Percentiles rank a stretch among this genome's conserved stretches.
phyloP scores from a whole-genome alignment of 2,329 filamentous ascomycete species.

The Phyllosticta citribraziliensis region DNA sequence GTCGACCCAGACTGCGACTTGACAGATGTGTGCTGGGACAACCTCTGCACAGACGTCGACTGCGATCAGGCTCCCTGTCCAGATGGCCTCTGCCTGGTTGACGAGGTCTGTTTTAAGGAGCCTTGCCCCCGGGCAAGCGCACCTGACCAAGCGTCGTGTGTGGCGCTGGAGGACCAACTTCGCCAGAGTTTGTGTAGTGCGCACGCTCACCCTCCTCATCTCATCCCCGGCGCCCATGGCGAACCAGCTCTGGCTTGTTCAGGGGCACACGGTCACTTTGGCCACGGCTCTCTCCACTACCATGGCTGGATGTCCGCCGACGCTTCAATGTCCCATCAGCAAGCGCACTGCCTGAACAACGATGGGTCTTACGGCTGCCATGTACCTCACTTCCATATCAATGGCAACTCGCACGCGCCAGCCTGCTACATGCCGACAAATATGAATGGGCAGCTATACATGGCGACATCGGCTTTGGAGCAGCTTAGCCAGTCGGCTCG shows the following conservation, averaged over 20 bases:
- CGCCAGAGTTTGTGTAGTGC: neutral
- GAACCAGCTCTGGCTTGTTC: neutral
- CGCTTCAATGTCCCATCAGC: neutral
- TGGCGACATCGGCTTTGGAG: constrained; percentile 2
- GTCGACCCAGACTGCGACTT: constrained; percentile 28
- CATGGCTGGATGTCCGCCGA: neutral
- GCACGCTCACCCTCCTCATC: neutral
- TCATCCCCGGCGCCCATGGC: neutral
- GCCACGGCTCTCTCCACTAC: neutral
- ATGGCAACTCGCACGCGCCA: neutral
- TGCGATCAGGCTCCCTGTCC: constrained; percentile 24
- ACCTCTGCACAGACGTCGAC: constrained; percentile 24
- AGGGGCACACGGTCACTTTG: neutral
- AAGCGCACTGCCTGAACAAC: neutral
- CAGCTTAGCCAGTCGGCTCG: constrained; percentile 4
- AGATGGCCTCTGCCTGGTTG: constrained; percentile 24
- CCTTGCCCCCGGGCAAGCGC: constrained; percentile 4
- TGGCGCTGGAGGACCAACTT: neutral
- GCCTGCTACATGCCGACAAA: neutral
- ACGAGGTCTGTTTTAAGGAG: constrained; percentile 14
- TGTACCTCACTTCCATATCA: constrained; percentile 1
- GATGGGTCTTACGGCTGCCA: neutral
- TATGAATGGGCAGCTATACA: neutral
- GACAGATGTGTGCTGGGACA: constrained; percentile 8
- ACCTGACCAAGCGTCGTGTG: neutral